Evolutionary conservation across 2,329 filamentous ascomycete genomes (phyloP), one percentile per base, ranked within the genome.

Genomic region (Onygenales sp.): DNA sequence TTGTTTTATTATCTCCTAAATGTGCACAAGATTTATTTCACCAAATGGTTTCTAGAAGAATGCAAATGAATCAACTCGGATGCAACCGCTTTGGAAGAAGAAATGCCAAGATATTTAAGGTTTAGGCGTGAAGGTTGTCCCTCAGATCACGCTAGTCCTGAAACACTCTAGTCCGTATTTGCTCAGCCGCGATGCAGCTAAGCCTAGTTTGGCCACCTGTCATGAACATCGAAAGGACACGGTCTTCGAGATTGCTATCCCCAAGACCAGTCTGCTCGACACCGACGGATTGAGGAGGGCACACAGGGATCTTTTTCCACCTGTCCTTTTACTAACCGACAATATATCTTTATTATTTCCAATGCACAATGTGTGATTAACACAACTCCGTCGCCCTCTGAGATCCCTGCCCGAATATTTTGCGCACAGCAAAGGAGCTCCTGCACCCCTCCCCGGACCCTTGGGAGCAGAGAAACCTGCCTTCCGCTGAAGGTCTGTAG

Each of bases 191-290:
- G 31, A 14, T 21, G 31, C 14, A 10, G 42, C 50, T 52, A 52
- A 52, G 14, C 50, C 50, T 10, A 45, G 42, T 52, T 52, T 33
- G 49, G 27, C 49, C 49, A 36, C 21, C n/a, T 44, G 39, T 42
- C 47, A 37, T 21, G 44, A 46, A 49, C 6, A 14, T 42, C 37
- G 37, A 10, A 42, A 42, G 33, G 39, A 27, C 32, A 36, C 32
- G n/a, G 49, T 51, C 39, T 51, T 43, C 49, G 49, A 27, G 11
- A 42, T 32, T n/a, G 13, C 31, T n/a, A 37, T 21, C 36, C 13
- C 31, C 46, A 10, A 8, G 9, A 2, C 27, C 42, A 27, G 7
- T 8, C 21, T 43, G 11, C 10, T 11, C 32, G 11, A 27, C 21
- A 27, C 21, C 21, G 36, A 39, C 36, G 9, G 9, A 39, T 31